Conservation (phyloP, 441 rosid genomes). For the Euphorbia schlechtendalii region DNA sequence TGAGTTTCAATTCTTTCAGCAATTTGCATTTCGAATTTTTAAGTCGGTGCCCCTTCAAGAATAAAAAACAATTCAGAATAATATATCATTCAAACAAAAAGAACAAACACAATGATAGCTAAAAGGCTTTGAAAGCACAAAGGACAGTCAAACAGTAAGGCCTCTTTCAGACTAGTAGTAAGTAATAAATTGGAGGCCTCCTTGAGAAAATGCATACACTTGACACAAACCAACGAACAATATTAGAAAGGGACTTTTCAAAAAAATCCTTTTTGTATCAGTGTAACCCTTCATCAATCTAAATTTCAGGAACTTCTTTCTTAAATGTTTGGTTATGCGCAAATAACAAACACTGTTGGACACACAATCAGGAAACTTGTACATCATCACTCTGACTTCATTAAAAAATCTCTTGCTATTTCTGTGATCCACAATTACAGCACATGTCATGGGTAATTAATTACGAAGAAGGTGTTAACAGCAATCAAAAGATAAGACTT, state of each 20-base stretch:
- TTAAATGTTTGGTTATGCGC: not conserved
- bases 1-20: conserved; percentile 50
- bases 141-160: not conserved
- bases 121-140: not conserved
- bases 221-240: not conserved
- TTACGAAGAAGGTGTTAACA: not conserved
- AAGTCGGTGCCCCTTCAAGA: conserved; percentile 81
- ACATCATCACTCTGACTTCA: not conserved
- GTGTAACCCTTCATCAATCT: not conserved
- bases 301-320: not conserved
- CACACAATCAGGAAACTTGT: not conserved
- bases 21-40: conserved; percentile 82
- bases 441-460: not conserved
- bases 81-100: not conserved
- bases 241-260: not conserved
- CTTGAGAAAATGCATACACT: not conserved
- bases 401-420: not conserved
- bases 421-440: not conserved
- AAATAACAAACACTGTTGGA: not conserved
- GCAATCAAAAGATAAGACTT: not conserved
- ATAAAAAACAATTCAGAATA: conserved; percentile 16
- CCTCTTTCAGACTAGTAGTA: not conserved
- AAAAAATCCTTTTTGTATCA: not conserved
- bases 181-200: not conserved
- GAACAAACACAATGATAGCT: not conserved